Conservation (phyloP, 2,329 filamentous ascomycete species). For the Cadophora gregata region DNA sequence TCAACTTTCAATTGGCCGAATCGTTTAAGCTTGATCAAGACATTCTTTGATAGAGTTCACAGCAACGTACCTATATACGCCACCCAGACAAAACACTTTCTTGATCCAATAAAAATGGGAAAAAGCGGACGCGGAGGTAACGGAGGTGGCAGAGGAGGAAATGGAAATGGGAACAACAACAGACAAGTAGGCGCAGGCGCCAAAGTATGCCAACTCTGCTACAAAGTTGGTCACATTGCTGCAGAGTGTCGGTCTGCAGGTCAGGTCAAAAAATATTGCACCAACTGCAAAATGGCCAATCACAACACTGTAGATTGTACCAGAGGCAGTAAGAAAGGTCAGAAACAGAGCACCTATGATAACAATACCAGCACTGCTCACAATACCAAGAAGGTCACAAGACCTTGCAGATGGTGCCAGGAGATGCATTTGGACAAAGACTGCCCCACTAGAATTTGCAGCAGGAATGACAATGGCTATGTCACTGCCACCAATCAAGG, state of each 20-base stretch:
- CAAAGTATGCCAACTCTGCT: constrained; percentile 1
- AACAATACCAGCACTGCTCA: background rate
- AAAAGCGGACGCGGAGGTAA: background rate
- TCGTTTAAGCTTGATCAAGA: background rate
- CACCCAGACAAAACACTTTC: background rate
- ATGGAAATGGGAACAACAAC: background rate
- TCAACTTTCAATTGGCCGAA: background rate
- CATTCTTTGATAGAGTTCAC: background rate
- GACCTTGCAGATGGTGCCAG: constrained; percentile 7
- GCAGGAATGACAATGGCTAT: too few relatives aligned
- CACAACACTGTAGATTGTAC: constrained; percentile 8
- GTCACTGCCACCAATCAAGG: background rate
- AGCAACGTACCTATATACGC: background rate
- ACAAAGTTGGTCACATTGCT: background rate
- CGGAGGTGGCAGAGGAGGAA: background rate
- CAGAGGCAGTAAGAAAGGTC: background rate
- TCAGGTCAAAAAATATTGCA: background rate
- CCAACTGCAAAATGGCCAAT: constrained; percentile 3
- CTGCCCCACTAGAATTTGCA: constrained; percentile 1
- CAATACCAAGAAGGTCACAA: background rate
- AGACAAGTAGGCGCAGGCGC: background rate
- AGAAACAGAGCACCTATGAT: background rate
- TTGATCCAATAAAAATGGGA: background rate
- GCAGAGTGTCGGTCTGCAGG: background rate
- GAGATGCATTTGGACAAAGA: constrained; percentile 12